Base-by-base conservation (phyloP, 192 early-diverging fungal species). In the Backusella liffmaniae region DNA sequence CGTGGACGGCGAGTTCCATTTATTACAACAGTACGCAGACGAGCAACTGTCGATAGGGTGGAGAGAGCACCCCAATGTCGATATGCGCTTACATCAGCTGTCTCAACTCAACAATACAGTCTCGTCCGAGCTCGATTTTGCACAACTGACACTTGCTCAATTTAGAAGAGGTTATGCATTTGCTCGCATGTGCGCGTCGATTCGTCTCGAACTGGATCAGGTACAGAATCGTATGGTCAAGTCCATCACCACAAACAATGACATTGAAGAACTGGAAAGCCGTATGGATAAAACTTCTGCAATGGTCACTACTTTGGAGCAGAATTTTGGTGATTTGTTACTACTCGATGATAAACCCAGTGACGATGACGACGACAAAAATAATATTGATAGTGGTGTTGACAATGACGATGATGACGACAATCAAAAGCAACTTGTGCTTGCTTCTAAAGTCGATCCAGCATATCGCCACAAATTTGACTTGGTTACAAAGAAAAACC, bases 201-300 rank as follows among this genome's bases (percentile, higher is more conserved):
- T 74, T 13, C 35, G 62, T 12, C 59, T 37, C 15, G 79, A 76
- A 36, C 32, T 80, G 6, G 75, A 76, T 62, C 51, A 73, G 15
- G 74, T 80, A 26, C 79, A 80, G 42, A 67, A 68, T 21, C 76
- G 76, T 26, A 80, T 80, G 79, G 75, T 80, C 26, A 80, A 76
- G 29, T 66, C 75, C 0, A 80, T 69, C 7, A 80, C 74, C 8
- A 80, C 75, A 21, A 44, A 80, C 32, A 67, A 70, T 36, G 79
- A 74, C n/a, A 80, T 80, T 10, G 66, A 75, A 21, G 79, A 80
- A 59, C 32, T 80, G 9, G 79, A 80, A 26, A 49, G 35, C 37
- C 69, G 75, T 21, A 75, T 70, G 46, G 41, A 76, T 35, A 56
- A 72, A 21, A 76, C 79, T 9, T 59, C 53, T 5, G 46, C 39